Conservation (phyloP, 2,329 filamentous ascomycete species). For the Alternaria rosae region DNA sequence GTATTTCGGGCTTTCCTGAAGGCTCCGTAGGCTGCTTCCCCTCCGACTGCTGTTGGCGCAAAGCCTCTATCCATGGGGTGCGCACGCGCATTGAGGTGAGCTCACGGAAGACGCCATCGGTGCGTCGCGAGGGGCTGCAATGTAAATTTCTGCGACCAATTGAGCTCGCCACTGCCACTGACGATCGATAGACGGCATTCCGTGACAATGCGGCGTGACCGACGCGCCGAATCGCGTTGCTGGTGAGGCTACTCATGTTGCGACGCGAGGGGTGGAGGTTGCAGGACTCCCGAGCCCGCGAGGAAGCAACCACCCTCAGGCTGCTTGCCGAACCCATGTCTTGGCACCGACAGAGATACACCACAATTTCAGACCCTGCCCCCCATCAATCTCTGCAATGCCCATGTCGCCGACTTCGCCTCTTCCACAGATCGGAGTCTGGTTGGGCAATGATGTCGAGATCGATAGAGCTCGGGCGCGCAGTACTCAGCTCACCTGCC, state of each 20-base stretch:
- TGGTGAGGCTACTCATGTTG: constrained; percentile 33
- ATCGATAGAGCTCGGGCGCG: constrained; percentile 45
- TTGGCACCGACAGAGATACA: constrained; percentile 24
- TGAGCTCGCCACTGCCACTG: background rate
- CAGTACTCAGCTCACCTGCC: constrained; percentile 37
- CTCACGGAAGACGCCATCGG: constrained; percentile 68
- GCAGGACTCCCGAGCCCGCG: constrained; percentile 7
- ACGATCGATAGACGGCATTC: background rate
- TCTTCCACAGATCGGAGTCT: background rate
- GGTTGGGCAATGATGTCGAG: constrained; percentile 29
- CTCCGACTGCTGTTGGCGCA: constrained; percentile 60
- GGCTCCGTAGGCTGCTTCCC: constrained; percentile 38
- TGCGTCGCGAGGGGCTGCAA: constrained; percentile 40
- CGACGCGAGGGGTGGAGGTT: constrained; percentile 13
- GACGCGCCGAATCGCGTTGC: constrained; percentile 28
- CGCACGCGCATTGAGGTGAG: constrained; percentile 58
- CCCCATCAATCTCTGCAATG: constrained; percentile 3
- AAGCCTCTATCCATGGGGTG: constrained; percentile 73
- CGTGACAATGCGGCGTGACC: constrained; percentile 9
- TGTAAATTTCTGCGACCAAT: constrained; percentile 30
- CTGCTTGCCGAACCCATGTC: constrained; percentile 23
- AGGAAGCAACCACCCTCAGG: constrained; percentile 29
- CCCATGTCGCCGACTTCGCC: constrained; percentile 1
- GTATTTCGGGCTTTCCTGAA: constrained; percentile 45
- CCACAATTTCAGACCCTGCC: background rate